phyloP scores from a whole-genome alignment of 2,329 filamentous ascomycete species.

The Pseudogymnoascus sp. region DNA sequence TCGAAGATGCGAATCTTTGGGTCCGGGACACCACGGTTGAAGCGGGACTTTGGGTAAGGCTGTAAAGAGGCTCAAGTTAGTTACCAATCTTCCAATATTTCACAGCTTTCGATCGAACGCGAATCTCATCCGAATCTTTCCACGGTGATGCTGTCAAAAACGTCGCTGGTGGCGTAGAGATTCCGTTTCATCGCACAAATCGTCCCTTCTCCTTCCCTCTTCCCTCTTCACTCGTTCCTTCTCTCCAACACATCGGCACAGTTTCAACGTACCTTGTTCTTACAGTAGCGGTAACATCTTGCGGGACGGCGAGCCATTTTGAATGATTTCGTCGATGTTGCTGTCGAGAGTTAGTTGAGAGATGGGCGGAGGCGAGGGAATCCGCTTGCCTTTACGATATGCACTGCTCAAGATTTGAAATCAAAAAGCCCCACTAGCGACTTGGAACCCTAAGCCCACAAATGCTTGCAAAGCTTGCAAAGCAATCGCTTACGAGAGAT shows the following conservation, averaged over 20 bases:
- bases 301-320: slow-evolving; percentile 99
- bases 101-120: background rate
- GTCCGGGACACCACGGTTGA: slow-evolving; percentile 93
- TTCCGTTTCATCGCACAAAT: background rate
- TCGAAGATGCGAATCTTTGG: slow-evolving; percentile 94
- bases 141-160: background rate
- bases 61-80: slow-evolving; percentile 32
- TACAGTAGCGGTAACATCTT: slow-evolving; percentile 99
- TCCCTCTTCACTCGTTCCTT: background rate
- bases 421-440: slow-evolving; percentile 9
- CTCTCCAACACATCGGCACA: background rate
- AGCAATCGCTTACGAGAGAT: slow-evolving; percentile 11
- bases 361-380: slow-evolving; percentile 7
- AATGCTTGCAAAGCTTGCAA: slow-evolving; percentile 9
- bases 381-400: slow-evolving; percentile 9
- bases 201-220: background rate
- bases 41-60: slow-evolving; percentile 99
- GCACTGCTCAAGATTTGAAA: slow-evolving; percentile 26
- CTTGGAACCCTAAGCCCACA: slow-evolving; percentile 9
- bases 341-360: slow-evolving; percentile 9
- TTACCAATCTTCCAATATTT: slow-evolving; percentile 8
- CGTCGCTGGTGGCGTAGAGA: background rate
- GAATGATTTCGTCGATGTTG: slow-evolving; percentile 49
- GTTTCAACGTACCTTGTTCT: slow-evolving; percentile 84
- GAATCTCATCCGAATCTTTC: background rate